A percentile compares a stretch with the other conserved stretches of the same genome.
Conservation (phyloP, 768 basidiomycete species). For the Pilatotrama ljubarskyi region DNA sequence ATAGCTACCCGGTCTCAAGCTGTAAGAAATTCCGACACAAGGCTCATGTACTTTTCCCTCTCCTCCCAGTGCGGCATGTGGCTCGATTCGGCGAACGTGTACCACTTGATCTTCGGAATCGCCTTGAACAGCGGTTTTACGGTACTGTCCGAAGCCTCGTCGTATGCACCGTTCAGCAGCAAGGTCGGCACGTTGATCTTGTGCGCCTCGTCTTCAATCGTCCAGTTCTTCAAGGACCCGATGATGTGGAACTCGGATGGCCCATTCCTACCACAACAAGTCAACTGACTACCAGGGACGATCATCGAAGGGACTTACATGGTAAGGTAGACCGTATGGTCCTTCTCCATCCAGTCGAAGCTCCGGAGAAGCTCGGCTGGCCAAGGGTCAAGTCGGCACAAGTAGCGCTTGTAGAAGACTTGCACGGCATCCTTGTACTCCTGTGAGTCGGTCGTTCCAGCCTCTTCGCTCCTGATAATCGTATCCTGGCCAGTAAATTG, state of each 20-base stretch:
- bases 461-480: conserved; percentile 43
- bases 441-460: conserved; percentile 40
- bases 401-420: conserved; percentile 43
- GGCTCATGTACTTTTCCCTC: conserved; percentile 39
- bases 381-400: conserved; percentile 47
- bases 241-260: conserved; percentile 41
- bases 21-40: conserved; percentile 36
- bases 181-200: conserved; percentile 39
- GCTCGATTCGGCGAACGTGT: conserved; percentile 44
- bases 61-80: conserved; percentile 49
- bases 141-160: conserved; percentile 42
- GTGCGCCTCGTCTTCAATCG: conserved; percentile 44
- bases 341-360: conserved; percentile 39
- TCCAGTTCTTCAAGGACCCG: conserved; percentile 48
- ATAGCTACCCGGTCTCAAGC: background rate
- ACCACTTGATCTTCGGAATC: conserved; percentile 45
- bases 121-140: conserved; percentile 38
- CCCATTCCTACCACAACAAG: conserved; percentile 22
- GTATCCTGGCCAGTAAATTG: too few relatives aligned
- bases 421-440: conserved; percentile 48
- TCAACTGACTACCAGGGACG: background rate
- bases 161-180: conserved; percentile 41
- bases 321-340: conserved; percentile 48
- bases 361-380: conserved; percentile 40
- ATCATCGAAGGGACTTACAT: conserved; percentile 37